Base-by-base conservation (phyloP, 2,329 filamentous ascomycete genomes). In the Diaporthe citriasiana region DNA sequence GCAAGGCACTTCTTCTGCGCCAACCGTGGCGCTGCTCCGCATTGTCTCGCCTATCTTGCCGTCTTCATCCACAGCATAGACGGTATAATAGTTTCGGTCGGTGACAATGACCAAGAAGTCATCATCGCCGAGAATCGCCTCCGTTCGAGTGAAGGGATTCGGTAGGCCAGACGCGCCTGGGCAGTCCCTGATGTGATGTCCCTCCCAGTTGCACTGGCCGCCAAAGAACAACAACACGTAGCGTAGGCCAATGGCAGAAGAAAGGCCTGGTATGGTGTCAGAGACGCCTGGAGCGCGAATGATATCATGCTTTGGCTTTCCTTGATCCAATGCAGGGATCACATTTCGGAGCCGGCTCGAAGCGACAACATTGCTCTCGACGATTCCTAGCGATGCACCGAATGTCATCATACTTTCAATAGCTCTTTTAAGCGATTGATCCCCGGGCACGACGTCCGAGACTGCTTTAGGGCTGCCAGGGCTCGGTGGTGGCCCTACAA, bases 61-160 rank as follows among this genome's bases (percentile, higher is more conserved):
- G 17, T 74, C 70, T 19, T 40, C 40, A 30, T 73, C 70, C 45
- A 70, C 47, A 17, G 53, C 38, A 12, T 73, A 57, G 38, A 74
- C 55, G 22, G 65, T 65, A 25, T 56, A 74, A 1, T 25, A 47
- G 15, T 15, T 9, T 15, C 1, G 4, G 8, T 13, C 15, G 22
- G 27, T 63, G 5, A 65, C 4, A 25, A 65, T 15, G n/a, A 74
- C 40, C 40, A 74, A 27, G 33, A 73, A 73, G 15, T 73, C 50
- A 5, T 73, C 73, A 17, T 74, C 73, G 27, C 19, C 55, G 15
- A 56, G 40, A 10, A 73, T 57, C 3, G 10, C n/a, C 30, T 6
- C 1, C n/a, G n/a, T 6, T 10, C 47, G 69, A 38, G 5, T 7
- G 7, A 33, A 38, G 8, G 30, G 22, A 22, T 60, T 71, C 13